Base-by-base conservation (phyloP, 2,329 filamentous ascomycete species). In the Penicillium capsulatum region DNA sequence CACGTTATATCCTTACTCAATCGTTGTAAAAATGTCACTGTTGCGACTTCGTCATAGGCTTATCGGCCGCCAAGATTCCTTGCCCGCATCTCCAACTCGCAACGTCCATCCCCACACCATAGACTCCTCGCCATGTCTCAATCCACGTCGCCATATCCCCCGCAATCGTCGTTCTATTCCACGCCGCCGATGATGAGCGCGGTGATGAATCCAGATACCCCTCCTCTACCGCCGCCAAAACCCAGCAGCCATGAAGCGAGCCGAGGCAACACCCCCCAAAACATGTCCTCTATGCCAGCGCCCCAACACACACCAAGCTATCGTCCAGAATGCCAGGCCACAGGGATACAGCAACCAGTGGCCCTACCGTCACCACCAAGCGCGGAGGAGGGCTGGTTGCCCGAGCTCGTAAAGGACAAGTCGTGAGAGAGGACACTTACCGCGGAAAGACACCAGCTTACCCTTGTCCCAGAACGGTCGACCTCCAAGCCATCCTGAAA, bases 401-500 rank as follows among this genome's bases (percentile, higher is more conserved):
- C 89, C 1, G 76, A 79, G 44, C 69, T 80, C 9, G 69, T 96
- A 2, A 78, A 85, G 57, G 85, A 92, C 57, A 94, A 92, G 70
- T 82, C 86, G 88, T 94, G 71, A 50, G 79, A 69, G 44, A 31
- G 30, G 10, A 41, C 38, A 32, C 29, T 44, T 24, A 31, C 16
- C 22, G 48, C 16, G 58, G 43, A 59, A 48, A 37, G 7, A 27
- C 8, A 16, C 20, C 27, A 26, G 37, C 37, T 16, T 14, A 17
- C 26, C 14, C 29, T 28, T 24, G 17, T 10, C 10, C 19, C 2
- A 64, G 54, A 46, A 61, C 52, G 27, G 53, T 50, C 17, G 54
- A 62, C 59, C 87, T 88, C 36, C 91, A 88, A 55, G 77, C 85
- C 58, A 84, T 96, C 65, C 79, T 96, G 8, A 77, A 84, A 48